Conservation (phyloP, 2,329 filamentous ascomycete species). For the Fusarium chlamydosporum region DNA sequence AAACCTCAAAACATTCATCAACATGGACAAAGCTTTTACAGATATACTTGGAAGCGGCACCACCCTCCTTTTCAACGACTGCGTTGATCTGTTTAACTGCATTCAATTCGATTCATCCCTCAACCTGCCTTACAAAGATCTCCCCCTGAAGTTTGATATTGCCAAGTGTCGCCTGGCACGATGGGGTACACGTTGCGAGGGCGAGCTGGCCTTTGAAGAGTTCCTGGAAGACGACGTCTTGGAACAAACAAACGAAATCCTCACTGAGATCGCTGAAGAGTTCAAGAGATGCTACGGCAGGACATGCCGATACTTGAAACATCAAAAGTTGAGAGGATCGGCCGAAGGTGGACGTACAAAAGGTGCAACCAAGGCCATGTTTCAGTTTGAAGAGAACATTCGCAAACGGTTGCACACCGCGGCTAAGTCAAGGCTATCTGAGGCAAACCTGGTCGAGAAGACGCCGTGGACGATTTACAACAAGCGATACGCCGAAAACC, state of each 20-base stretch:
- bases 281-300: background rate
- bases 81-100: background rate
- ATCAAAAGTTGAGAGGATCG: too few species aligned
- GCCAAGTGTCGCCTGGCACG: background rate
- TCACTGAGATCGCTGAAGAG: background rate
- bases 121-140: background rate
- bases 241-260: background rate
- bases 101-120: background rate
- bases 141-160: background rate
- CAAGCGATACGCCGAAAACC: background rate
- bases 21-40: background rate
- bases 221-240: background rate
- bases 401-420: background rate
- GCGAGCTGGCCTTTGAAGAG: background rate
- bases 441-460: background rate
- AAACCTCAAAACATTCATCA: background rate
- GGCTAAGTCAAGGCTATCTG: background rate
- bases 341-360: too few species aligned
- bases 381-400: too few species aligned
- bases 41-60: background rate
- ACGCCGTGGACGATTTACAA: background rate
- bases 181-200: background rate
- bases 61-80: background rate
- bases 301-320: background rate
- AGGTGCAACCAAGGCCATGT: too few species aligned